Evolutionary conservation across 352 stramenopile genomes (phyloP), one percentile per base, ranked within the genome.

Genomic region (Thalassiosira pacifica): DNA sequence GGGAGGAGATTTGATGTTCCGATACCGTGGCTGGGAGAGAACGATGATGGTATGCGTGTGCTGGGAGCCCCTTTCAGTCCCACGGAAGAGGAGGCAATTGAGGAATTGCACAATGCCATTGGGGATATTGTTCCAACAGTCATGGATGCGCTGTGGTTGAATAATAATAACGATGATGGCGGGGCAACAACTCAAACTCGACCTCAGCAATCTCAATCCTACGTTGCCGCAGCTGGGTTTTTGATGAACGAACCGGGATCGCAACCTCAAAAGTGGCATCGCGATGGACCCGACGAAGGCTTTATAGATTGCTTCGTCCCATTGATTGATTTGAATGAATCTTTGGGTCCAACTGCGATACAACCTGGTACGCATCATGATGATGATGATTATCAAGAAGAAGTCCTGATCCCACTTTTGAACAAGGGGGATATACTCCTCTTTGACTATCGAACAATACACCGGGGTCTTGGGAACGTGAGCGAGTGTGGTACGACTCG

Each of bases 401-500:
- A 70, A 53, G 57, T 55, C 9, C 31, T 76, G 40, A 55, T 66
- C n/a, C 81, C 81, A 5, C 40, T 88, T 16, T 68, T 88, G 61
- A 63, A 71, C 6, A 88, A 83, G 27, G 81, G 81, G 11, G 37
- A 88, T 9, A 71, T 85, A 16, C 45, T 88, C 10, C 45, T 88
- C 18, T 88, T 85, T 59, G 81, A 88, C 53, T 88, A 88, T 65
- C 53, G 81, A 42, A 85, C 76, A 63, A 32, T 83, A 60, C 81
- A 88, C 73, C 48, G 66, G 22, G 81, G 81, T 24, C 48, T 65
- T 18, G 81, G 76, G 13, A 88, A 88, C 82, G 67, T 9, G 18
- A 83, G 73, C 48, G 42, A 73, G 8, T 24, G 11, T 32, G n/a
- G n/a, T n/a, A 81, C 63, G 11, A 76, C 61, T 19, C 69, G 78